Percentiles rank a stretch among this genome's conserved stretches.
Conservation (phyloP, 2,329 filamentous ascomycete genomes). For the Aspergillus sp. region DNA sequence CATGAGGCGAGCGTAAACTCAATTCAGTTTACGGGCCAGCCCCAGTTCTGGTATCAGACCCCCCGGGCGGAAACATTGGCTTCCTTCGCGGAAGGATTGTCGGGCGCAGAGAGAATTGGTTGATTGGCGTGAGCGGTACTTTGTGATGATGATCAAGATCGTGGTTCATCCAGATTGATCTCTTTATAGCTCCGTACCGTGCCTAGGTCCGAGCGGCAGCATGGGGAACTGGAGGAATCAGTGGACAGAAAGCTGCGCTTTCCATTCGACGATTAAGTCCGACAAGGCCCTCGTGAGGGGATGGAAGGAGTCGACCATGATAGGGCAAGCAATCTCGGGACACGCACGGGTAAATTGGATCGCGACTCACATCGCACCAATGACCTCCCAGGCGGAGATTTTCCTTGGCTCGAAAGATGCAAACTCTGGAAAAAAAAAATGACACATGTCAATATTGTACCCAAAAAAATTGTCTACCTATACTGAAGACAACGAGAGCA, state of each 20-base stretch:
- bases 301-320: neutral
- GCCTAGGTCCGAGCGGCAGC: constrained; percentile 12
- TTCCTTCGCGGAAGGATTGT: constrained; percentile 3
- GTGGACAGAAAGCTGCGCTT: neutral
- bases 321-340: constrained; percentile 8
- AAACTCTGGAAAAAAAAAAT: neutral
- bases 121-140: constrained; percentile 5
- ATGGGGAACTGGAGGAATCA: neutral
- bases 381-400: constrained; percentile 5
- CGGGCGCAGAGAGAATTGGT: neutral
- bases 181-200: constrained; percentile 2
- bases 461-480: neutral
- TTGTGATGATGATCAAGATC: constrained; percentile 2
- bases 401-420: neutral
- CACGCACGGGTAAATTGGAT: constrained; percentile 12
- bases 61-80: constrained; percentile 4
- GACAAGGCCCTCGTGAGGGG: constrained; percentile 7
- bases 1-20: neutral
- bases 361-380: constrained; percentile 12
- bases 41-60: neutral
- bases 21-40: neutral
- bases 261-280: constrained; percentile 6
- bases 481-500: neutral
- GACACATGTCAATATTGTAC: constrained; percentile 1
- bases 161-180: neutral